Evolutionary conservation across 306 rosid species (phyloP).

Genomic region (Prunus padus): DNA sequence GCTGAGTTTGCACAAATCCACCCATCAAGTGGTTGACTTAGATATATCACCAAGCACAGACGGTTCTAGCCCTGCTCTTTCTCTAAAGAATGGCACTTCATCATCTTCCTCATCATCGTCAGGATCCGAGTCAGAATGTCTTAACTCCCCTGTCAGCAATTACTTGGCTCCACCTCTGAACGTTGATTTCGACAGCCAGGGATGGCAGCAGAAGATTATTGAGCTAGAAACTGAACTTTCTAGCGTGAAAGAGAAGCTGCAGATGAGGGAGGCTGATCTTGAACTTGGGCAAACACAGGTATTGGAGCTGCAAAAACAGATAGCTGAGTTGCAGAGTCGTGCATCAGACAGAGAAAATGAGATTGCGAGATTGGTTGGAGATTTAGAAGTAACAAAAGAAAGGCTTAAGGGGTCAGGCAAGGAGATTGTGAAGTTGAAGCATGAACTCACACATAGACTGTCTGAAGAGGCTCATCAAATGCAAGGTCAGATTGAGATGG

Average conservation of each 20-base stretch:
- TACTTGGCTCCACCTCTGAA: slow-evolving; percentile 32
- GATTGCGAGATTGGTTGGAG: slow-evolving; percentile 41
- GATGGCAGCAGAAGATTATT: slow-evolving; percentile 26
- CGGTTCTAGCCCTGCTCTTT: slow-evolving; percentile 47
- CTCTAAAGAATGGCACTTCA: slow-evolving; percentile 44
- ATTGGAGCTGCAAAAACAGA: slow-evolving; percentile 42
- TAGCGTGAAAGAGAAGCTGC: slow-evolving; percentile 36
- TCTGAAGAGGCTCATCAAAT: slow-evolving; percentile 30
- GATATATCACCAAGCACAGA: slow-evolving; percentile 52
- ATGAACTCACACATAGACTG: slow-evolving; percentile 33
- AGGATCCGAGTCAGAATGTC: slow-evolving; percentile 54
- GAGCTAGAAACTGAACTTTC: slow-evolving; percentile 39
- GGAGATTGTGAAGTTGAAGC: slow-evolving; percentile 40
- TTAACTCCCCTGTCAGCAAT: slow-evolving; percentile 19
- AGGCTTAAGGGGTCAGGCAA: slow-evolving; percentile 41
- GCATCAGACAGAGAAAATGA: slow-evolving; percentile 38
- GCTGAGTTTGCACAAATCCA: slow-evolving; percentile 30
- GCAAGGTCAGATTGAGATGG: slow-evolving; percentile 43
- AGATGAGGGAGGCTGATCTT: slow-evolving; percentile 46
- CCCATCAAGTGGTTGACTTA: slow-evolving; percentile 34
- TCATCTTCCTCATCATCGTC: slow-evolving; percentile 49
- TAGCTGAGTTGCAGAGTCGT: slow-evolving; percentile 37
- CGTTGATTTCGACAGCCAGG: slow-evolving; percentile 32
- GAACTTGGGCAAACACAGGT: slow-evolving; percentile 41
- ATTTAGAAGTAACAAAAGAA: slow-evolving; percentile 37